A percentile compares a stretch with the other conserved stretches of the same genome.
Conservation (phyloP, 257 asterid species). For the Plantago major region DNA sequence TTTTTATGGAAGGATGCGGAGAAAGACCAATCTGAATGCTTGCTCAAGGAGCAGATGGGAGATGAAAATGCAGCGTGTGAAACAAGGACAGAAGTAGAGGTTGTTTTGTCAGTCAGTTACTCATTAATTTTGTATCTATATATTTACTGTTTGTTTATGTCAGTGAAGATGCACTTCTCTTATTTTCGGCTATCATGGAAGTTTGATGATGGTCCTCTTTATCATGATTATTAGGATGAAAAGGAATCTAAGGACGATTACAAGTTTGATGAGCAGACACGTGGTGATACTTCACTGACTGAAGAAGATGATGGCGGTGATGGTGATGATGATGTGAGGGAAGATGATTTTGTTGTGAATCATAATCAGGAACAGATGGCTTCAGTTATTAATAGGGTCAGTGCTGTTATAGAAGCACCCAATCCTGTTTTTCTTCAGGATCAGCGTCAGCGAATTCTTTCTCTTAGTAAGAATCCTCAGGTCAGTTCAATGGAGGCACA, state of each 20-base stretch:
- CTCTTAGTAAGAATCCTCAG: conserved; percentile 35
- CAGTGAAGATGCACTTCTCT: background rate
- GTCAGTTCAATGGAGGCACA: conserved; percentile 42
- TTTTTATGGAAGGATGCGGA: conserved; percentile 43
- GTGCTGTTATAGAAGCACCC: conserved; percentile 23
- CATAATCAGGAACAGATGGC: conserved; percentile 29
- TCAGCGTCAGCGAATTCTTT: conserved; percentile 32
- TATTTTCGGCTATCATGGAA: conserved; percentile 5
- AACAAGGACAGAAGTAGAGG: conserved; percentile 40
- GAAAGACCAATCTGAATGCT: conserved; percentile 33
- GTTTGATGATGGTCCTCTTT: conserved; percentile 16
- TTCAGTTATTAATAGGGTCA: conserved; percentile 20
- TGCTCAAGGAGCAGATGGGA: too few species aligned
- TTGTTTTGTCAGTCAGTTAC: conserved; percentile 22
- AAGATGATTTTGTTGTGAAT: conserved; percentile 19
- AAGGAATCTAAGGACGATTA: conserved; percentile 27
- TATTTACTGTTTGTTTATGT: background rate
- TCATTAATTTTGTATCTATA: conserved; percentile 2
- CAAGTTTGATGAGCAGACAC: conserved; percentile 28
- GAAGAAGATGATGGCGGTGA: conserved; percentile 22
- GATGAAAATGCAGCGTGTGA: too few species aligned
- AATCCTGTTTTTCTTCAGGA: conserved; percentile 31
- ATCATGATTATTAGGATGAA: conserved; percentile 30
- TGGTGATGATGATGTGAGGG: conserved; percentile 31
- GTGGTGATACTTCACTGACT: conserved; percentile 21